Base-by-base conservation (phyloP, 2,329 filamentous ascomycete species). In the Cladosporium colombiae region DNA sequence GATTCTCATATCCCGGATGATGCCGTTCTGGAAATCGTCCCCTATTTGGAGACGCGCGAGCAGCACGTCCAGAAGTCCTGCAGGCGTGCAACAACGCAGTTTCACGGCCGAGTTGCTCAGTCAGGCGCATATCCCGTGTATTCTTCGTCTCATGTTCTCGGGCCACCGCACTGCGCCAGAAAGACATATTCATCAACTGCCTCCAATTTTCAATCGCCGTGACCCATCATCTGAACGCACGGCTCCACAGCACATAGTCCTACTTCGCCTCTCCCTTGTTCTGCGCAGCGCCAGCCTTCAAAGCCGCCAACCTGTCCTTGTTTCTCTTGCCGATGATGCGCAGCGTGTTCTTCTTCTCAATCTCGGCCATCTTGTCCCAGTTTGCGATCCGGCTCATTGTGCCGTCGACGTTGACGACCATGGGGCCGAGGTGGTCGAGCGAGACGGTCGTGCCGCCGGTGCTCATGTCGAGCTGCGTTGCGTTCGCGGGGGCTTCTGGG, bases 321-420 rank as follows among this genome's bases (percentile, higher is more conserved):
- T 93, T 93, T 74, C 91, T 81, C 82, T 86, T 89, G 11, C 86
- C 86, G 70, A 93, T 74, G 57, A 92, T 79, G 55, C 87, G 82
- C 74, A 92, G 69, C 44, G 90, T 91, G 72, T 87, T 90, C 74
- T 85, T 78, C 75, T 81, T 83, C 81, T 93, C 90, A 7, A 87
- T 82, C 29, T 87, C 86, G 2, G 85, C 84, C 90, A 93, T 92
- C 69, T 88, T 80, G 10, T 80, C 81, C 90, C 90, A 93, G 76
- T 93, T 93, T 40, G 83, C 79, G 71, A 93, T 90, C 37, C 90
- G 84, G 65, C 87, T 88, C 70, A 92, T 77, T 10, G 88, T 88
- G 23, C 91, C 91, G 76, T 93, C 89, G 67, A 82, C 80, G 75
- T 92, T 90, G 64, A 93, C 87, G 1, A 93, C 89, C 71, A 93